phyloP scores from a whole-genome alignment of 768 basidiomycete genomes.

The Lentinula edodes region DNA sequence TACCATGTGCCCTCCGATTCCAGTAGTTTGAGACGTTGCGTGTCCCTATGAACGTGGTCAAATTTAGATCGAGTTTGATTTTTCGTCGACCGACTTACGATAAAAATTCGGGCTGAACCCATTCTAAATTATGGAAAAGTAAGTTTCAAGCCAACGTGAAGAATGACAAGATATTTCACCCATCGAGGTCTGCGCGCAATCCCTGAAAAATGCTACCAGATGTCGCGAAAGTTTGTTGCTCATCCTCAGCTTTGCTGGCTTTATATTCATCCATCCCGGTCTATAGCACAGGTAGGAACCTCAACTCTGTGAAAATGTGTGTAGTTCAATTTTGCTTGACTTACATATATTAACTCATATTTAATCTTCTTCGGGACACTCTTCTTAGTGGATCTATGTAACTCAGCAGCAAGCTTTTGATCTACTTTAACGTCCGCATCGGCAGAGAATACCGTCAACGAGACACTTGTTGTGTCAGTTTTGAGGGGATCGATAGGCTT shows the following conservation, averaged over 20 bases:
- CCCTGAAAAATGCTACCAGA: slow-evolving; percentile 80
- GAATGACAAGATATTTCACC: slow-evolving; percentile 33
- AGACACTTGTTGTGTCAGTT: slow-evolving; percentile 48
- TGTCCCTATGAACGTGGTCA: slow-evolving; percentile 55
- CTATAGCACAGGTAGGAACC: slow-evolving; percentile 27
- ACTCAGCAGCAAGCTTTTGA: slow-evolving; percentile 62
- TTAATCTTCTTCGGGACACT: slow-evolving; percentile 72
- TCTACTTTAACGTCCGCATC: slow-evolving; percentile 60
- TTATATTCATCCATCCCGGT: slow-evolving; percentile 82
- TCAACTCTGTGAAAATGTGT: neutral
- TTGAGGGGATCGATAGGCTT: slow-evolving; percentile 30
- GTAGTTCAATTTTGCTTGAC: slow-evolving; percentile 16
- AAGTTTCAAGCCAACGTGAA: neutral
- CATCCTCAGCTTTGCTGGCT: slow-evolving; percentile 63
- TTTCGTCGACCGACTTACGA: slow-evolving; percentile 40
- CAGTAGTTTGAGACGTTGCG: slow-evolving; percentile 89
- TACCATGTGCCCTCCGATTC: slow-evolving; percentile 53
- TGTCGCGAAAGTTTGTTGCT: slow-evolving; percentile 48
- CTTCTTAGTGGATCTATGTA: slow-evolving; percentile 93
- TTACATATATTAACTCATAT: slow-evolving; percentile 81
- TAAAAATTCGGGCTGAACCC: slow-evolving; percentile 77
- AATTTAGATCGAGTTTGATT: slow-evolving; percentile 3
- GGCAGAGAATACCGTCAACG: slow-evolving; percentile 61
- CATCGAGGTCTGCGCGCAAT: slow-evolving; percentile 79
- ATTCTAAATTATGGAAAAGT: slow-evolving; percentile 30